These are phyloP conservation scores for Pulchroboletus neoregius DNA, from an alignment of 1,284 basidiomycete species.

Conservation along the genomic window DNA sequence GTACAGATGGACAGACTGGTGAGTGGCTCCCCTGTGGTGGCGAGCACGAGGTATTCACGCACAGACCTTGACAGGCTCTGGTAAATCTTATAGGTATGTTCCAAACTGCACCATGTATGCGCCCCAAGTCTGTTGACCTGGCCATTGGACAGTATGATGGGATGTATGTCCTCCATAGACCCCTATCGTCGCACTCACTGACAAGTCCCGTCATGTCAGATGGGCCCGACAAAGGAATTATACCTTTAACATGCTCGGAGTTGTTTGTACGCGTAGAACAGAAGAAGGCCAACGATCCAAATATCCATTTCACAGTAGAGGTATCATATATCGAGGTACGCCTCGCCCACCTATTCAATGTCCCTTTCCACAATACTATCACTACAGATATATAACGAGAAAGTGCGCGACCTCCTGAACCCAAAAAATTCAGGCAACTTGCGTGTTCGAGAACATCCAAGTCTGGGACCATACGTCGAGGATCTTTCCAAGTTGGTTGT, in stretches of 20 bases:
- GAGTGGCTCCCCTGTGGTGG: constrained; percentile 28
- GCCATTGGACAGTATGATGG: constrained; percentile 82
- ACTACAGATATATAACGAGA: constrained; percentile 91
- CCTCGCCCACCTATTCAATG: constrained; percentile 2
- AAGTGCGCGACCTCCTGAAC: constrained; percentile 95
- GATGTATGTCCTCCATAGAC: constrained; percentile 61
- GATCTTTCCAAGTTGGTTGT: constrained; percentile 94
- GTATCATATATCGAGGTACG: constrained; percentile 94
- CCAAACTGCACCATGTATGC: constrained; percentile 4
- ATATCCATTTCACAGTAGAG: constrained; percentile 85
- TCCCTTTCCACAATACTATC: background rate
- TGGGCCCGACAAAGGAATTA: constrained; percentile 95
- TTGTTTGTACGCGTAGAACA: constrained; percentile 81
- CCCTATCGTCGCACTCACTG: constrained; percentile 17
- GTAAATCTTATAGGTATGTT: constrained; percentile 82
- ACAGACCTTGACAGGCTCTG: constrained; percentile 57
- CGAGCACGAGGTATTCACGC: constrained; percentile 8
- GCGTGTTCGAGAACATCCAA: constrained; percentile 95
- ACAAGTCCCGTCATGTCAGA: constrained; percentile 46
- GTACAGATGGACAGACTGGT: constrained; percentile 83
- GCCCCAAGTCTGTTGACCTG: constrained; percentile 2
- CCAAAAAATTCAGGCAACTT: constrained; percentile 97
- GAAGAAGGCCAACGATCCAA: constrained; percentile 63
- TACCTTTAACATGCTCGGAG: constrained; percentile 91
- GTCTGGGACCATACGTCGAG: constrained; percentile 93